A percentile compares a stretch with the other conserved stretches of the same genome.
Conservation (phyloP, 768 basidiomycete genomes). For the Leucosporidium yakuticum region DNA sequence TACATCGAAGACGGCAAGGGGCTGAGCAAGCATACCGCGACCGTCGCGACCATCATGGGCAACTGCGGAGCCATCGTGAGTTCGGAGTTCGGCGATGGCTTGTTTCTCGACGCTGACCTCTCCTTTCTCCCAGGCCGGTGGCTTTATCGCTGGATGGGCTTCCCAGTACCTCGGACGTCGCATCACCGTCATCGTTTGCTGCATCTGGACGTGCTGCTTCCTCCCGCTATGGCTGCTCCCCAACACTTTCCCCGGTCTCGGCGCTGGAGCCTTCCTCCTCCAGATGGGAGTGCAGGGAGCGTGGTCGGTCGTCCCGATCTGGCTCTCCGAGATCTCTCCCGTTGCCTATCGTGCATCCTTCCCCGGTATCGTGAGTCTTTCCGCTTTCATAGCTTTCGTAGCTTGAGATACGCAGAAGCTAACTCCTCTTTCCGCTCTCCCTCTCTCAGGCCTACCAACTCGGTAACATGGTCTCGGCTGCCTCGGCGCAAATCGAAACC, state of each 20-base stretch:
- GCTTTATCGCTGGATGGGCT: constrained; percentile 38
- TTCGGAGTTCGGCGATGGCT: not conserved
- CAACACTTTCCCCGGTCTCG: constrained; percentile 57
- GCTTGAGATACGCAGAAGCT: constrained; percentile 46
- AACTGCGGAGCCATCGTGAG: constrained; percentile 42
- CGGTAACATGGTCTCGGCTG: constrained; percentile 70
- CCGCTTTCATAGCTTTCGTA: constrained; percentile 50
- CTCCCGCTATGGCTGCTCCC: constrained; percentile 76
- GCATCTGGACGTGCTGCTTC: constrained; percentile 51
- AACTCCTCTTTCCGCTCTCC: not conserved
- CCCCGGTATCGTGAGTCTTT: too few relatives aligned
- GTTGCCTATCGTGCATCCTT: constrained; percentile 68
- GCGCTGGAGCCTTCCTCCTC: constrained; percentile 82
- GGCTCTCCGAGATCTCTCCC: constrained; percentile 74
- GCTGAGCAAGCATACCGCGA: constrained; percentile 25
- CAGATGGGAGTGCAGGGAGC: constrained; percentile 47
- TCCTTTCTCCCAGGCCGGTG: constrained; percentile 22
- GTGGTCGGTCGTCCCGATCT: constrained; percentile 56
- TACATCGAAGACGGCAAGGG: constrained; percentile 29
- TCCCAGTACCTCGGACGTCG: constrained; percentile 76
- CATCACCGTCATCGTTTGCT: constrained; percentile 67
- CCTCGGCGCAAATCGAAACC: constrained; percentile 66
- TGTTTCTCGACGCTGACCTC: not conserved
- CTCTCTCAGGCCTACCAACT: constrained; percentile 60
- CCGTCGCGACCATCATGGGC: constrained; percentile 32